Base-by-base conservation (phyloP, 164 flowering plant genomes). In the Chimonanthus praecox region DNA sequence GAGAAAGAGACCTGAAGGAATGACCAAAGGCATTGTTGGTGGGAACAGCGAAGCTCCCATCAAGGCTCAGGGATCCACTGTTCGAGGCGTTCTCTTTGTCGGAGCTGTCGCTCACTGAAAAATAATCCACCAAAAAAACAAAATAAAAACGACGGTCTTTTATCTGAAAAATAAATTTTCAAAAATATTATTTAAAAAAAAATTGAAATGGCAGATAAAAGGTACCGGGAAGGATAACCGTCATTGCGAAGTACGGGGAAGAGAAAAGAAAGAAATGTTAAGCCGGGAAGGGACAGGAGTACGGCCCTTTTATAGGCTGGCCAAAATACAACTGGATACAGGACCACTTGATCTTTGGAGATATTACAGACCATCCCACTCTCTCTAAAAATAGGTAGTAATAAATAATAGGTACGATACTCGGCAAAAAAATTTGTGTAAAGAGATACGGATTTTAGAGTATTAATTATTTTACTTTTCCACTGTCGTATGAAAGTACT, bases 11-110 rank as follows among this genome's bases (percentile, higher is more conserved):
- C 84, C 84, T 83, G 78, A 83, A 83, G 21, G 81, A 74, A 47
- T 81, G 74, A 7, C 84, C 84, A 71, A 81, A 80, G 20, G 86
- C 81, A 68, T 84, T 84, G 79, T 5, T 80, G 0, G 71, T 75
- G 1, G 84, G 84, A 13, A 76, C 75, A 3, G 67, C 73, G 21
- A 82, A 82, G 8, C 80, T 78, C 61, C 77, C 77, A 7, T 81
- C 77, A 3, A 78, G 77, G 33, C 58, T 51, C 65, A 78, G 58
- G 5, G 75, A 7, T 71, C 71, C 15, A 10, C 48, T 5, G 47
- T 6, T 7, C 0, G 21, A 20, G 21, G 21, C 46, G 1, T 8
- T 58, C 60, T 65, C 74, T 61, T 64, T 47, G 8, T 21, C 7
- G 8, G 20, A 4, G 44, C 47, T 13, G 72, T n/a, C 66, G 45